These are phyloP conservation scores for Yarrowia hollandica DNA, from an alignment of 805 yeast genomes.

Conservation along the genomic window DNA sequence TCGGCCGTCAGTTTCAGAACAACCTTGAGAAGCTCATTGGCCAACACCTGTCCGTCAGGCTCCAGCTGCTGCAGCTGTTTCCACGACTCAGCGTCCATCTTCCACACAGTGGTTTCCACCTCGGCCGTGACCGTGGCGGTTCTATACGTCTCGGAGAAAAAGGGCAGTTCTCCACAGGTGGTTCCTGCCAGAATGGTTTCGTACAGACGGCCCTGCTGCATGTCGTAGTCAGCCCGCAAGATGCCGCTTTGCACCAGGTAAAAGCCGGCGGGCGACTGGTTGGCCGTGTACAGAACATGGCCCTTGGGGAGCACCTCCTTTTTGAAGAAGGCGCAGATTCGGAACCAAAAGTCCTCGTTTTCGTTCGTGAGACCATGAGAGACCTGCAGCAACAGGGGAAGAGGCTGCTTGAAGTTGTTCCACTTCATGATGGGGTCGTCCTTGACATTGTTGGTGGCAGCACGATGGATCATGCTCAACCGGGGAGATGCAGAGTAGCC, in stretches of 20 bases:
- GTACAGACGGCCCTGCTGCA: conserved; percentile 49
- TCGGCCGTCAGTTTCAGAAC: conserved; percentile 64
- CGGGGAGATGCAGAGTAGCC: conserved; percentile 39
- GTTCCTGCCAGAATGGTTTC: conserved; percentile 67
- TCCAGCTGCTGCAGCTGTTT: conserved; percentile 44
- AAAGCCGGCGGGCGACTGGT: conserved; percentile 54
- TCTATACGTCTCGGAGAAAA: conserved; percentile 43
- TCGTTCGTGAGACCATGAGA: conserved; percentile 53
- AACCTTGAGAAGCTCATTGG: conserved; percentile 62
- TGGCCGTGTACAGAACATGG: conserved; percentile 47
- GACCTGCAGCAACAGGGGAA: conserved; percentile 63
- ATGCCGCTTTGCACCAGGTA: conserved; percentile 61
- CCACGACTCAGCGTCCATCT: conserved; percentile 52
- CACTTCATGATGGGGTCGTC: conserved; percentile 39
- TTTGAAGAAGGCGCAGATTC: conserved; percentile 57
- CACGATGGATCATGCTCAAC: conserved; percentile 36
- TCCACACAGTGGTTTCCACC: conserved; percentile 68
- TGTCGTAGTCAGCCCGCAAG: conserved; percentile 52
- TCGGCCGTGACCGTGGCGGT: conserved; percentile 58
- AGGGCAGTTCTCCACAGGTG: conserved; percentile 65
- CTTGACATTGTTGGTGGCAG: conserved; percentile 40
- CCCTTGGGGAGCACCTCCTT: conserved; percentile 52
- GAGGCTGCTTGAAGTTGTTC: conserved; percentile 52
- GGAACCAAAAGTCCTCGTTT: conserved; percentile 61
- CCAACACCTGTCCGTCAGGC: conserved; percentile 53